A percentile compares a stretch with the other conserved stretches of the same genome.
Evolutionary conservation across 2,329 filamentous ascomycete genomes (phyloP).

Genomic region (Zalaria sp.): DNA sequence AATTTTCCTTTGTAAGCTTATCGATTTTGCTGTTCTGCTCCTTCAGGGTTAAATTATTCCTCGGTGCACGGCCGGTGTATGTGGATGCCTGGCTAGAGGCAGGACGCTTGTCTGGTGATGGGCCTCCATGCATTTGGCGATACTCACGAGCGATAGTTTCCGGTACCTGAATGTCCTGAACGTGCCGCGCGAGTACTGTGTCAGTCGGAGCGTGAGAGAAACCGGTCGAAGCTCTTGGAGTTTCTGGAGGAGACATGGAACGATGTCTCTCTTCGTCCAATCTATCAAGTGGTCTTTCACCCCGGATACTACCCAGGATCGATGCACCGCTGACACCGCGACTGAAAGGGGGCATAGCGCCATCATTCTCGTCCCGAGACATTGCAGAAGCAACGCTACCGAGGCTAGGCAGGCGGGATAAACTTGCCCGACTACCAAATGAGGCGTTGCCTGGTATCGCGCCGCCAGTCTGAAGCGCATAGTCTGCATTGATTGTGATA

Average conservation of each 20-base stretch:
- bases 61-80: slow-evolving; percentile 9
- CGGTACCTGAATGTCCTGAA: slow-evolving; percentile 81
- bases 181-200: slow-evolving; percentile 74
- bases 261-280: slow-evolving; percentile 44
- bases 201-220: slow-evolving; percentile 49
- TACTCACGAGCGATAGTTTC: slow-evolving; percentile 81
- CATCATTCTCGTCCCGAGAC: slow-evolving; percentile 36
- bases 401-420: slow-evolving; percentile 69
- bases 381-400: slow-evolving; percentile 76
- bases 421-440: slow-evolving; percentile 20
- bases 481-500: slow-evolving; percentile 61
- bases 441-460: slow-evolving; percentile 39
- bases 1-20: slow-evolving; percentile 92
- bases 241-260: slow-evolving; percentile 44
- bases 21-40: slow-evolving; percentile 98
- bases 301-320: slow-evolving; percentile 12
- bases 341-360: slow-evolving; percentile 9
- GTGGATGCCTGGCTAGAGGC: slow-evolving; percentile 17
- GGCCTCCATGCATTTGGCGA: slow-evolving; percentile 55
- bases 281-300: slow-evolving; percentile 23
- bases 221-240: slow-evolving; percentile 46
- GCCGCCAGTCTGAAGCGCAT: slow-evolving; percentile 69
- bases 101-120: slow-evolving; percentile 44
- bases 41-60: slow-evolving; percentile 61
- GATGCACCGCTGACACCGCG: slow-evolving; percentile 22